Conservation (phyloP, 805 yeast genomes). For the Kodamaea kaohsiungensis region DNA sequence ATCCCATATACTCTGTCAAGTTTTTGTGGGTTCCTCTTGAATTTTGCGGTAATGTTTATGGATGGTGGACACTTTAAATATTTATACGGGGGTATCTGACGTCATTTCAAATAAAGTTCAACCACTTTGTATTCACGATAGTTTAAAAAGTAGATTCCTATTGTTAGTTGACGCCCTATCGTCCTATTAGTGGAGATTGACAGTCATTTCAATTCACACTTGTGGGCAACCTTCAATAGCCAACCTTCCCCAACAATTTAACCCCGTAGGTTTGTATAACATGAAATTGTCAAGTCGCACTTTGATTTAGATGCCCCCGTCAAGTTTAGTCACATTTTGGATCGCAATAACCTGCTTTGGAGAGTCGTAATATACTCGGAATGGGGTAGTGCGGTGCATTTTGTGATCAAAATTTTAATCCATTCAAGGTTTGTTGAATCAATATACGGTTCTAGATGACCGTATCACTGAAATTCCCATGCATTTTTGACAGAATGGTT, state of each 20-base stretch:
- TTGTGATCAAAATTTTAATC: neutral
- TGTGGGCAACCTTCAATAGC: neutral
- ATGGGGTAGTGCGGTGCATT: neutral
- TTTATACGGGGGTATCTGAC: no score
- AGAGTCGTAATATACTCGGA: neutral
- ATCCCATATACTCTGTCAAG: no score
- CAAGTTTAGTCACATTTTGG: neutral
- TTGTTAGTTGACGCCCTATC: no score
- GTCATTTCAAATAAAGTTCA: no score
- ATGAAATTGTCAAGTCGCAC: neutral
- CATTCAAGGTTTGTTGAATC: neutral
- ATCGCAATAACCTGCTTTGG: neutral
- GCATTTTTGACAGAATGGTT: neutral
- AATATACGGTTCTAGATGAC: no score
- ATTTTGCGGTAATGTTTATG: no score
- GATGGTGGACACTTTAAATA: no score
- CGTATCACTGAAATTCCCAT: neutral
- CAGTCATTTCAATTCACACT: no score
- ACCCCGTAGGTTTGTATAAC: neutral
- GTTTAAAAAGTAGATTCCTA: no score
- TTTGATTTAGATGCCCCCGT: neutral
- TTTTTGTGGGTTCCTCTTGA: no score
- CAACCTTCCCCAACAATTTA: neutral
- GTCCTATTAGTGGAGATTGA: no score
- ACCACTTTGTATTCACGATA: no score